Base-by-base conservation (phyloP, 495 filamentous ascomycete species). In the Podospora pseudoanserina region DNA sequence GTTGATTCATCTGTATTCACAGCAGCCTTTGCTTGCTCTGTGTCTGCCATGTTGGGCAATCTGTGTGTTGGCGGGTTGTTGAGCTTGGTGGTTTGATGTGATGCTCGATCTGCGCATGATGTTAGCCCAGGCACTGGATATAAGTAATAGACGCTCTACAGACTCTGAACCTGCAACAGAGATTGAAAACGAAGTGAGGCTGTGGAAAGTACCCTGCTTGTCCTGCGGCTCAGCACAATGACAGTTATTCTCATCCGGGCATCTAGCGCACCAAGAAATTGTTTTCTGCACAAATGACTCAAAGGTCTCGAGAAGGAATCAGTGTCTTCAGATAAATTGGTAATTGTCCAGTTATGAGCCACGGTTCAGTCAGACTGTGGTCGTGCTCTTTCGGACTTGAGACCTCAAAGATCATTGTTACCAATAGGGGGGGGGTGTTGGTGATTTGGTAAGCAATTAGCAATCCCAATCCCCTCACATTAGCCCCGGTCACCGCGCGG, bases 401-500 rank as follows among this genome's bases (percentile, higher is more conserved):
- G 15, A 11, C 39, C 13, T 49, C 39, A 1, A 49, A 49, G 39
- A 49, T 11, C 39, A 49, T 49, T 49, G 39, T 49, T 16, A 16
- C 15, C 15, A 18, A 49, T 11, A 49, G 15, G 39, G 2, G 3
- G 13, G 3, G 13, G 39, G 39, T 49, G 39, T 2, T 49, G 39
- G 34, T 54, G 53, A 13, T 61, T 34, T 65, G 54, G 5, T 19
- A 9, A 58, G 49, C 19, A 32, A 62, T 67, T 67, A 58, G 65
- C 23, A 58, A 19, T 26, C n/a, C 55, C 23, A 58, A 19, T 58
- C n/a, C 55, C 55, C 55, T 26, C 23, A 58, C n/a, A 15, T 58
- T 26, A 20, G 23, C 23, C 54, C n/a, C 27, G 1, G 5, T 55
- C 56, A 56, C 64, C 54, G 64, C 64, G 53, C 64, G 64, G 44